A percentile compares a stretch with the other conserved stretches of the same genome.
These are phyloP conservation scores for Cryphonectria nitschkei DNA, from an alignment of 2,329 filamentous ascomycete genomes.

Conservation along the genomic window DNA sequence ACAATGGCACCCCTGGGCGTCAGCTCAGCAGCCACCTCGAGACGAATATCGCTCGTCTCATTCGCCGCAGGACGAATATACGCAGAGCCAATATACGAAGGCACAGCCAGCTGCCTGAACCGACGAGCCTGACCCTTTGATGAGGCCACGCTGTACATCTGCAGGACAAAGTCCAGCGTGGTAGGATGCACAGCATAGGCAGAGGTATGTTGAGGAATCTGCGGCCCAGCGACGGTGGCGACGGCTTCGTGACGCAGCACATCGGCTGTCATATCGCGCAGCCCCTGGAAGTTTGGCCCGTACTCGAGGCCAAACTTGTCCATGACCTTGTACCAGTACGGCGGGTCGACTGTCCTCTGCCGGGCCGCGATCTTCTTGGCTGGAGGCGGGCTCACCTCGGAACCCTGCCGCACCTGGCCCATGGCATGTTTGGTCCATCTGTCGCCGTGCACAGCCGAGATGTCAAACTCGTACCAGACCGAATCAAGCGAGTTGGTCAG, in stretches of 20 bases:
- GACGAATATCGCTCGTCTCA: background rate
- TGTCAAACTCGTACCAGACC: conserved; percentile 36
- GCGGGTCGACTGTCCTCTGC: background rate
- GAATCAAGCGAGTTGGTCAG: conserved; percentile 33
- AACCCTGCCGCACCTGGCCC: conserved; percentile 31
- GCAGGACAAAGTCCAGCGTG: background rate
- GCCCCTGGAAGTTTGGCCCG: background rate
- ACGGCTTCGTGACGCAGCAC: background rate
- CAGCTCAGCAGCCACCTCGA: background rate
- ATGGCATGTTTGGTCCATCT: conserved; percentile 37
- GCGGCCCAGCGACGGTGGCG: background rate
- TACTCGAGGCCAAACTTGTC: background rate
- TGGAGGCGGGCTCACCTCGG: background rate
- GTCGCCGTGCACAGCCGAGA: conserved; percentile 34
- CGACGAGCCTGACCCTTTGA: background rate
- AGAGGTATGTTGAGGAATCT: background rate
- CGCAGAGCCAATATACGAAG: background rate
- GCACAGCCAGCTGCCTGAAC: background rate
- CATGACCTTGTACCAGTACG: conserved; percentile 1
- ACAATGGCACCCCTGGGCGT: background rate
- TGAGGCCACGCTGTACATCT: background rate
- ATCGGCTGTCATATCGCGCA: background rate
- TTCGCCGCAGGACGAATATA: background rate
- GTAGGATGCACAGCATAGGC: conserved; percentile 1
- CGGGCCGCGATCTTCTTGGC: background rate